phyloP scores from a whole-genome alignment of 805 yeast species.

The Saccharomyces paradoxus region DNA sequence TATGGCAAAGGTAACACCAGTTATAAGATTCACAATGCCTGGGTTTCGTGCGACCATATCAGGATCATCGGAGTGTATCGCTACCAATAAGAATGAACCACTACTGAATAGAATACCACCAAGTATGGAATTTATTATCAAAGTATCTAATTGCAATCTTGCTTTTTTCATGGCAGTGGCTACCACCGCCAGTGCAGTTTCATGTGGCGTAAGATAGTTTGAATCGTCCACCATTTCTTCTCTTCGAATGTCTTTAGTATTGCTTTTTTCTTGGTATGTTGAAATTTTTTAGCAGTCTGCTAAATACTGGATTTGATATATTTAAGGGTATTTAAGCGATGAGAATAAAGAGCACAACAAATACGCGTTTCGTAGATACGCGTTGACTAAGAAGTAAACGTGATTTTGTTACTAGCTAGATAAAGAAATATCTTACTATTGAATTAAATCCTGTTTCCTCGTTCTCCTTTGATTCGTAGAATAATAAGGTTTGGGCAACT shows the following conservation, averaged over 20 bases:
- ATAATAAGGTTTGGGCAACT: neutral
- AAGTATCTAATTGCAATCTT: conserved; percentile 50
- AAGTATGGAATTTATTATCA: conserved; percentile 55
- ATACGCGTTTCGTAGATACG: neutral
- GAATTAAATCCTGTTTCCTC: neutral
- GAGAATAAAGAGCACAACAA: neutral
- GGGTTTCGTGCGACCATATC: conserved; percentile 36
- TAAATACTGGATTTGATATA: neutral
- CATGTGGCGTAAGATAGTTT: conserved; percentile 64
- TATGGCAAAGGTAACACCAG: conserved; percentile 58
- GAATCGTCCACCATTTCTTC: conserved; percentile 37
- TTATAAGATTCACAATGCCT: conserved; percentile 47
- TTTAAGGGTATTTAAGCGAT: neutral
- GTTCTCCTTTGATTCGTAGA: neutral
- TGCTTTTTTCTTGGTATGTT: neutral
- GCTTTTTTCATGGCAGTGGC: conserved; percentile 83
- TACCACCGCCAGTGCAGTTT: conserved; percentile 74
- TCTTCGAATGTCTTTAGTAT: neutral
- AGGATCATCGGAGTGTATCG: conserved; percentile 46
- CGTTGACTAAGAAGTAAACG: neutral
- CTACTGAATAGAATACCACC: conserved; percentile 64
- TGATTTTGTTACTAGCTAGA: neutral
- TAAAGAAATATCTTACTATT: neutral
- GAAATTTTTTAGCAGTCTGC: neutral
- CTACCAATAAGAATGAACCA: conserved; percentile 64